Base-by-base conservation (phyloP, 345 rosid genomes). In the Tarenaya hassleriana region DNA sequence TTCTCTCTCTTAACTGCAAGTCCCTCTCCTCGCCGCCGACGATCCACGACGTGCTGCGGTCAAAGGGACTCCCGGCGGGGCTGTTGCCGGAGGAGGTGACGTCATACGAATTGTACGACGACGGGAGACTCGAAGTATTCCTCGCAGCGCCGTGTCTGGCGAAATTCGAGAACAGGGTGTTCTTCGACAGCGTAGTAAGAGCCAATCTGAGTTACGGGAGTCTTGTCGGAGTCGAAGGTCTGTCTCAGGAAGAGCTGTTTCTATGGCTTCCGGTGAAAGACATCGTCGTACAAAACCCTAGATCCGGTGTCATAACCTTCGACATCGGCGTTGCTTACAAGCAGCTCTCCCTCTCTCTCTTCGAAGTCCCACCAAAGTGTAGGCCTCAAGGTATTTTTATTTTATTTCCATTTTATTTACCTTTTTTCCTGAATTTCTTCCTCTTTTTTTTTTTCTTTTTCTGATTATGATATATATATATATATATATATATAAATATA, bases 251-350 rank as follows among this genome's bases (percentile, higher is more conserved):
- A 63, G 98, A 87, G 63, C 86, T 92, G 47, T 92, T 85, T 50
- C 60, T 92, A 4, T 92, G 98, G 98, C 66, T 92, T 0, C 86
- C 86, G 0, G 96, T 92, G 3, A 88, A 70, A 70, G 95, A 77
- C 53, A 88, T 92, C 59, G 73, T 67, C 34, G 96, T 92, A 6
- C 69, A 77, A 64, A 86, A 88, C 32, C 96, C 96, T 9, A 55
- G 19, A 8, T 83, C 95, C 14, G 96, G 98, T 4, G 77, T 92
- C 38, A 92, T 92, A n/a, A 50, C 79, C 34, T 79, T 92, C 35
- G 98, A 92, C 67, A 88, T 92, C 44, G 98, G 87, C 1, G 73
- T 84, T n/a, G 98, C 96, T 35, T 77, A 63, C 19, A 92, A 92
- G 54, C 94, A 87, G 27, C 66, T 92, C 8, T 79, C 98, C 1